Base-by-base conservation (phyloP, 192 early-diverging fungal species). In the Backusella luteola region DNA sequence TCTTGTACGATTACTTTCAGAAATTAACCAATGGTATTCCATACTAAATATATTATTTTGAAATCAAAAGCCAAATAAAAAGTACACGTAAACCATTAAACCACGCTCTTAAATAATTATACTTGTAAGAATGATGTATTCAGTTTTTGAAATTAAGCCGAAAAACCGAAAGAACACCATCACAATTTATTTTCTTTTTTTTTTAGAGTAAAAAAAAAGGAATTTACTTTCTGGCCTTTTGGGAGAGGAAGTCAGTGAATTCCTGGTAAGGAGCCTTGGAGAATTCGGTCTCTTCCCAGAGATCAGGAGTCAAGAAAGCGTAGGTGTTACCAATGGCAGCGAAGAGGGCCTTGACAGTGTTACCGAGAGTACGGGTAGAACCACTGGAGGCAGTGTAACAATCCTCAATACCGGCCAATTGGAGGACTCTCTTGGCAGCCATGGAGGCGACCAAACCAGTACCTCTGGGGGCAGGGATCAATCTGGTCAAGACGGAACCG, bases 261-360 rank as follows among this genome's bases (percentile, higher is more conserved):
- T 93, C 92, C 88, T 98, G 95, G 91, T 92, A 97, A 68, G 97
- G 97, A 78, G 90, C 89, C 90, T 90, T 92, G 80, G 91, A 84
- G 91, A 97, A 94, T 79, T 84, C 89, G 72, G 91, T 94, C 90
- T 96, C 94, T 75, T 88, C 88, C 97, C 97, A 99, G 76, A 98
- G 91, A 83, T 98, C 96, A 75, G 97, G 97, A 76, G 96, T 96
- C 82, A 98, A 88, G 95, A 93, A 98, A 82, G 91, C 92, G 92
- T 98, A 98, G 83, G 96, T 98, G 90, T 95, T 93, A 84, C 91
- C 89, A 86, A 98, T 97, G 84, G 96, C 97, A 85, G 93, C 90
- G 88, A 99, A 99, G 80, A 94, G 93, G 76, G 97, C 97, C 95
- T 99, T 99, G 87, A 99, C 95, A 81, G 98, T 98, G 95, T 99